Percentiles rank a stretch among this genome's conserved stretches.
These are phyloP conservation scores for Alternaria arbusti DNA, from an alignment of 2,329 filamentous ascomycete genomes.

Conservation along the genomic window DNA sequence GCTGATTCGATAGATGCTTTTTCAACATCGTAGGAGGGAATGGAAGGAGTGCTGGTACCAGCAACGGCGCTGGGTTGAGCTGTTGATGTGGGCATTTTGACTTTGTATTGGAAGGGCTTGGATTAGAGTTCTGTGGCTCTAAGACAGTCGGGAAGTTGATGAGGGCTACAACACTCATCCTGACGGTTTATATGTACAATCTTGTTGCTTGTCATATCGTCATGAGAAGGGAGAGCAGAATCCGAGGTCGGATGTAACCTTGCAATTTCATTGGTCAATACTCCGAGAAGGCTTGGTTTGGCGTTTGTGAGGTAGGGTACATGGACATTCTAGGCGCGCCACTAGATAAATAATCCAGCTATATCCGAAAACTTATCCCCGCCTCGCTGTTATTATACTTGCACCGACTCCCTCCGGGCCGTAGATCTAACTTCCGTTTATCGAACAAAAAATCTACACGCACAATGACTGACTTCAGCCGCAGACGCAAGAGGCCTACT, in stretches of 20 bases:
- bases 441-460: background rate
- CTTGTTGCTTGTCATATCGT: background rate
- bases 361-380: conserved; percentile 2
- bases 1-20: background rate
- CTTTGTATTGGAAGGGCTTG: background rate
- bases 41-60: background rate
- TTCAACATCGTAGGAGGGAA: background rate
- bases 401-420: background rate
- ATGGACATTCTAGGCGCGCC: background rate
- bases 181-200: background rate
- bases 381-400: background rate
- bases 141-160: background rate
- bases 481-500: conserved; percentile 51
- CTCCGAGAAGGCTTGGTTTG: background rate
- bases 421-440: no score
- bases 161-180: background rate
- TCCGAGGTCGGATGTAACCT: background rate
- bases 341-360: background rate
- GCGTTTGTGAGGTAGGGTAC: background rate
- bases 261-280: background rate
- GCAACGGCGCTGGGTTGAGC: background rate
- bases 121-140: background rate
- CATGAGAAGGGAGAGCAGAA: conserved; percentile 4
- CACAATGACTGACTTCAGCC: conserved; percentile 29
- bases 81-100: background rate